These are phyloP conservation scores for Uronychia binucleata DNA, from an alignment of 73 alveolate species.

Conservation along the genomic window DNA sequence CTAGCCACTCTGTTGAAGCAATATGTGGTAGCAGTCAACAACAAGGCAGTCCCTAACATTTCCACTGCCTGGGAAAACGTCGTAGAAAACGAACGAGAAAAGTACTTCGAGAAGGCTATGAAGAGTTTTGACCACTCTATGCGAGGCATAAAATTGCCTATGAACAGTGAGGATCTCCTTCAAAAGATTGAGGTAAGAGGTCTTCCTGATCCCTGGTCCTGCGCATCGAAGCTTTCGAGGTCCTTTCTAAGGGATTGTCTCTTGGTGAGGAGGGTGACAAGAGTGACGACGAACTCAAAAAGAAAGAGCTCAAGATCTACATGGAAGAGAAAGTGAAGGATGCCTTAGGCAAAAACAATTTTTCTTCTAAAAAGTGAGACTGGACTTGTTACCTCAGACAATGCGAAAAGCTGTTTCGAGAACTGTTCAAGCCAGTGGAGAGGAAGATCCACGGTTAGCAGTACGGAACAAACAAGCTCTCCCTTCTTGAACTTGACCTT, in stretches of 20 bases:
- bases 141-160: background rate
- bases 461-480: background rate
- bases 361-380: slow-evolving; percentile 2
- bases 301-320: slow-evolving; percentile 10
- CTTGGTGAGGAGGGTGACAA: slow-evolving; percentile 2
- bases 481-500: slow-evolving; percentile 6
- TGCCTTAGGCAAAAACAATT: background rate
- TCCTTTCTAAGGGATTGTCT: slow-evolving; percentile 3
- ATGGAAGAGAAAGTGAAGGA: slow-evolving; percentile 11
- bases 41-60: slow-evolving; percentile 65
- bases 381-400: background rate
- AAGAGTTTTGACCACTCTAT: background rate
- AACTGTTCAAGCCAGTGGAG: background rate
- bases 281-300: slow-evolving; percentile 5
- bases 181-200: background rate
- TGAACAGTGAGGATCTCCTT: background rate
- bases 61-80: slow-evolving; percentile 71
- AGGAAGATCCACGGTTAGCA: background rate
- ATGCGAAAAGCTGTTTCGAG: slow-evolving; percentile 11
- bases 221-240: background rate
- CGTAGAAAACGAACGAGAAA: slow-evolving; percentile 46
- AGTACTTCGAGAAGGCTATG: slow-evolving; percentile 50
- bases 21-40: slow-evolving; percentile 63
- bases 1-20: slow-evolving; percentile 38
- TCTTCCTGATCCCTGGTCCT: background rate